Conservation (phyloP, 2,329 filamentous ascomycete species). For the Septoria linicola region DNA sequence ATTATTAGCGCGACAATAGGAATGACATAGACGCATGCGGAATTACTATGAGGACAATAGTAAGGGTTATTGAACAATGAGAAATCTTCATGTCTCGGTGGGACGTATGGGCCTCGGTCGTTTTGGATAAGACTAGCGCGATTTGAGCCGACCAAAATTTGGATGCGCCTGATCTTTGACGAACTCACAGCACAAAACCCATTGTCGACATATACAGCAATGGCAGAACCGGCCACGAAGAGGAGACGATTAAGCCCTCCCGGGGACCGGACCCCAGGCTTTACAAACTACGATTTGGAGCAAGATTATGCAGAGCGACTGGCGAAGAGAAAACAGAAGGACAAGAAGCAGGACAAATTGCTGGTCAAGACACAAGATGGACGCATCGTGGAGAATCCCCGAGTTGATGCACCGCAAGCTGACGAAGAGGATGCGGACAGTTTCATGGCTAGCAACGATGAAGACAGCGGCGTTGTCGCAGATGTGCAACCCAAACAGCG, state of each 20-base stretch:
- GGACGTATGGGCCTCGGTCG: too few species aligned
- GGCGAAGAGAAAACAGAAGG: constrained; percentile 66
- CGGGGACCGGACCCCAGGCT: constrained; percentile 38
- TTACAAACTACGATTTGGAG: constrained; percentile 80
- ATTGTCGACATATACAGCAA: constrained; percentile 26
- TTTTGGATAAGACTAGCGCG: constrained; percentile 8
- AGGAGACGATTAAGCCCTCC: constrained; percentile 53
- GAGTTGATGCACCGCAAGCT: constrained; percentile 43
- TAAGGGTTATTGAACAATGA: too few species aligned
- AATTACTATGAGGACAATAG: too few species aligned
- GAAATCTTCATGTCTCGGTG: too few species aligned
- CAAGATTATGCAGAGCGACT: constrained; percentile 83
- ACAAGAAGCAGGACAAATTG: constrained; percentile 69
- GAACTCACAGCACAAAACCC: not conserved
- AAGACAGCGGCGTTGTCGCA: constrained; percentile 47
- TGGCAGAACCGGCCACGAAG: constrained; percentile 53
- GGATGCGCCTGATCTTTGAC: too few species aligned
- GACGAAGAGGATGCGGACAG: constrained; percentile 59
- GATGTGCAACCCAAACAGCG: constrained; percentile 48
- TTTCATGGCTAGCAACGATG: constrained; percentile 60
- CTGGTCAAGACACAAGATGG: constrained; percentile 87
- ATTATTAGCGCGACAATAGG: too few species aligned
- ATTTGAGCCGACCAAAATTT: not conserved
- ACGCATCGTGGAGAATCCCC: constrained; percentile 55
- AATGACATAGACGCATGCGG: too few species aligned